Percentiles rank a stretch among this genome's conserved stretches.
Evolutionary conservation across 2,329 filamentous ascomycete genomes (phyloP).

Genomic region (Reticulascus tulasneorum): DNA sequence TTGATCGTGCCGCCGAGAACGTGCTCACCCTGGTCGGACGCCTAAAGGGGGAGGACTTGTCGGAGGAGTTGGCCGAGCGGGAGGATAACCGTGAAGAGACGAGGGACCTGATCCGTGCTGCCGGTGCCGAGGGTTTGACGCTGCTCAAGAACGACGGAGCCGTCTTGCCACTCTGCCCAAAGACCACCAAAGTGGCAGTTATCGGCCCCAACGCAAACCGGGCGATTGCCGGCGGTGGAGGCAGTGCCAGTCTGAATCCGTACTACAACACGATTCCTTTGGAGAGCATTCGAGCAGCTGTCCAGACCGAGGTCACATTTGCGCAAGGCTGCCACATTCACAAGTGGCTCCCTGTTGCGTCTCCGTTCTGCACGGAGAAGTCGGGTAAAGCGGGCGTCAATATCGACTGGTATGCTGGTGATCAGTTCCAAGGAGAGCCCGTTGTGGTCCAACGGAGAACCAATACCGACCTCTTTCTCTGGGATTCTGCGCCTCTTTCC

Average conservation of each 20-base stretch:
- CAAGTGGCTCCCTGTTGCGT: conserved; percentile 63
- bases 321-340: conserved; percentile 60
- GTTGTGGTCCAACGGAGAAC: conserved; percentile 54
- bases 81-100: conserved; percentile 56
- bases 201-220: conserved; percentile 66
- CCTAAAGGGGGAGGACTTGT: conserved; percentile 57
- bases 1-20: conserved; percentile 57
- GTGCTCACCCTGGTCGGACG: conserved; percentile 57
- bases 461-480: conserved; percentile 66
- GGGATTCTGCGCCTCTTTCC: conserved; percentile 62
- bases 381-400: conserved; percentile 57
- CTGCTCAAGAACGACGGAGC: conserved; percentile 59
- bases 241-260: conserved; percentile 64
- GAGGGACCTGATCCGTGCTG: conserved; percentile 54
- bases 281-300: conserved; percentile 54
- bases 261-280: conserved; percentile 65
- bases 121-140: conserved; percentile 59
- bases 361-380: conserved; percentile 52
- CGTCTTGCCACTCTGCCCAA: conserved; percentile 54
- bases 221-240: conserved; percentile 64
- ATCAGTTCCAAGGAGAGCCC: conserved; percentile 56
- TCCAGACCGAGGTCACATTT: conserved; percentile 54
- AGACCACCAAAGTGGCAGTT: conserved; percentile 56
- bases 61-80: conserved; percentile 52
- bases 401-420: conserved; percentile 62